phyloP scores from a whole-genome alignment of 2,329 filamentous ascomycete species.

The Diaporthe destruens region DNA sequence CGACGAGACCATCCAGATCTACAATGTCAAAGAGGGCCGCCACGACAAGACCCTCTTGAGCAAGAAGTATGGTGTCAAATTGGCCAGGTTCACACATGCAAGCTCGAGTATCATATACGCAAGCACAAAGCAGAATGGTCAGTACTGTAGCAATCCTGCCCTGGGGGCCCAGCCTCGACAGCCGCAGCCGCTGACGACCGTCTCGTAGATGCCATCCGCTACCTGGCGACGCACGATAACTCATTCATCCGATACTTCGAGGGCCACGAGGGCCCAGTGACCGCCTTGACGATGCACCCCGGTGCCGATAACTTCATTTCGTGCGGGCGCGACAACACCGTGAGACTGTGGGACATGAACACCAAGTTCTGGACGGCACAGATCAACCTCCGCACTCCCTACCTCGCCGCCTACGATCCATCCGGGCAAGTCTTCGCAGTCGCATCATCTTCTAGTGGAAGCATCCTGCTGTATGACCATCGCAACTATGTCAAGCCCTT shows the following conservation, averaged over 20 bases:
- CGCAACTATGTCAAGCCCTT: slow-evolving; percentile 97
- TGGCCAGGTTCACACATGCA: slow-evolving; percentile 94
- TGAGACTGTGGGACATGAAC: slow-evolving; percentile 89
- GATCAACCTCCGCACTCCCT: slow-evolving; percentile 83
- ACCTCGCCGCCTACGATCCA: slow-evolving; percentile 90
- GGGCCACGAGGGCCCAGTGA: slow-evolving; percentile 88
- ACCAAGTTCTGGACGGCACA: slow-evolving; percentile 85
- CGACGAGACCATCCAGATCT: slow-evolving; percentile 96
- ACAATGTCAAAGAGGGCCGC: slow-evolving; percentile 91
- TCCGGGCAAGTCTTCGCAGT: slow-evolving; percentile 93
- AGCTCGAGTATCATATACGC: slow-evolving; percentile 93
- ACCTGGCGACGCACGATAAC: slow-evolving; percentile 93
- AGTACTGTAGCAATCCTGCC: slow-evolving; percentile 41
- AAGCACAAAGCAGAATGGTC: slow-evolving; percentile 93
- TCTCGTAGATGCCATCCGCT: slow-evolving; percentile 79
- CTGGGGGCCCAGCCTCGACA: background rate
- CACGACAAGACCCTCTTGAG: slow-evolving; percentile 90
- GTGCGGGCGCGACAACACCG: slow-evolving; percentile 89
- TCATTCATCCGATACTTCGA: slow-evolving; percentile 96
- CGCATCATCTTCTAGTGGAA: slow-evolving; percentile 82
- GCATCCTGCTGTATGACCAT: slow-evolving; percentile 89
- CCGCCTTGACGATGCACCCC: slow-evolving; percentile 85
- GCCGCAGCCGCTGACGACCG: slow-evolving; percentile 3
- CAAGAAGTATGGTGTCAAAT: slow-evolving; percentile 96
- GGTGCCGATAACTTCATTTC: slow-evolving; percentile 93